These are phyloP conservation scores for Daedalea quercina DNA, from an alignment of 768 basidiomycete species.

Conservation along the genomic window DNA sequence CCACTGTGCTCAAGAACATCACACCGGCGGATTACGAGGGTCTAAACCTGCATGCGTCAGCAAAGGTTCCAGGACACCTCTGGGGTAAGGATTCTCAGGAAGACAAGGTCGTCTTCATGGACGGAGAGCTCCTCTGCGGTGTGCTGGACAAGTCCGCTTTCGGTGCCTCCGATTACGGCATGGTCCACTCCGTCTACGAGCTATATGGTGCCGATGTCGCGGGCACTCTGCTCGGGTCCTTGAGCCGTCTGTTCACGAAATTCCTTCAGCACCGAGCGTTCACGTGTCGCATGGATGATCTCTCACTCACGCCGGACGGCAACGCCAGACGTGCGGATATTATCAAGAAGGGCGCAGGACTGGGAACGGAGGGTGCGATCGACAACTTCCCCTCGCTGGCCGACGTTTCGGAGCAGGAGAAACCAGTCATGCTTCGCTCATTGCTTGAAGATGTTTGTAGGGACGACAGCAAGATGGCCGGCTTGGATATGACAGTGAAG, in stretches of 20 bases:
- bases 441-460: conserved; percentile 89
- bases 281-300: conserved; percentile 98
- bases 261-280: conserved; percentile 96
- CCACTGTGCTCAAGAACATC: conserved; percentile 88
- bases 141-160: conserved; percentile 96
- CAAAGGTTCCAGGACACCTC: conserved; percentile 82
- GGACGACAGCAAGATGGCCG: conserved; percentile 96
- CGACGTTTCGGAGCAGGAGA: conserved; percentile 42
- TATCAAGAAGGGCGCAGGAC: conserved; percentile 55
- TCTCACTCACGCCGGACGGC: conserved; percentile 80
- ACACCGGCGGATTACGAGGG: conserved; percentile 76
- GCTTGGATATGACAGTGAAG: conserved; percentile 90
- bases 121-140: conserved; percentile 91
- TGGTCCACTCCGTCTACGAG: conserved; percentile 96
- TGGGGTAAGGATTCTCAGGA: conserved; percentile 81
- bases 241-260: conserved; percentile 93
- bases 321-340: conserved; percentile 64
- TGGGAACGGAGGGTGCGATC: conserved; percentile 84
- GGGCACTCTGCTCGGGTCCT: conserved; percentile 85
- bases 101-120: conserved; percentile 82
- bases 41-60: conserved; percentile 77
- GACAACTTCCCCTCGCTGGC: conserved; percentile 82
- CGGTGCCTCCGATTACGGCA: conserved; percentile 91
- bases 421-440: conserved; percentile 47
- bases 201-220: conserved; percentile 87